Conservation (phyloP, 441 rosid genomes). For the Iberis amara region DNA sequence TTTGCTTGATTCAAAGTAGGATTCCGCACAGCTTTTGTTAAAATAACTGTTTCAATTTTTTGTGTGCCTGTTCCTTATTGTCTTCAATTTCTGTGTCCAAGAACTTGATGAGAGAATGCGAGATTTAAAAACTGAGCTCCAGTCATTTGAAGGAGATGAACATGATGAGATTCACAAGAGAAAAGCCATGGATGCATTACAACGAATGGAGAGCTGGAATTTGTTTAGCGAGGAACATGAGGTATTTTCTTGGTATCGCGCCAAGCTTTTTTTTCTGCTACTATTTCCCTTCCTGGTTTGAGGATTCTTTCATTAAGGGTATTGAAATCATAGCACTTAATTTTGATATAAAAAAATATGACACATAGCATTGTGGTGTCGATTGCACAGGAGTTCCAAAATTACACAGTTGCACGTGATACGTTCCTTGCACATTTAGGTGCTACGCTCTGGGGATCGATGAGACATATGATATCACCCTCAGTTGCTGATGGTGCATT, state of each 20-base stretch:
- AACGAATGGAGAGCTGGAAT: conserved; percentile 96
- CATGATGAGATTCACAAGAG: conserved; percentile 71
- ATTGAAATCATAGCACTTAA: conserved; percentile 3
- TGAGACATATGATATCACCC: conserved; percentile 90
- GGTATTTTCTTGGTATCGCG: conserved; percentile 40
- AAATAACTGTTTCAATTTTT: not conserved
- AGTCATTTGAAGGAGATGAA: conserved; percentile 86
- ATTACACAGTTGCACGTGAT: conserved; percentile 96
- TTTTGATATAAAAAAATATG: conserved; percentile 16
- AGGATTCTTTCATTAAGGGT: conserved; percentile 15
- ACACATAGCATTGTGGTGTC: conserved; percentile 24
- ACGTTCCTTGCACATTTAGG: conserved; percentile 94
- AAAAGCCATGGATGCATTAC: conserved; percentile 81
- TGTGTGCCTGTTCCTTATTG: conserved; percentile 8
- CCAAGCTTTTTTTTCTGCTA: conserved; percentile 18
- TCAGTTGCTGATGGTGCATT: conserved; percentile 96
- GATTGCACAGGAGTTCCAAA: conserved; percentile 68
- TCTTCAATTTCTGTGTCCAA: conserved; percentile 28
- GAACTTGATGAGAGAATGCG: conserved; percentile 98
- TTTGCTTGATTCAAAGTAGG: conserved; percentile 9
- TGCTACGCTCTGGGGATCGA: conserved; percentile 89
- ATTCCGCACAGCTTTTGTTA: conserved; percentile 12
- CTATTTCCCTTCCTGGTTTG: conserved; percentile 24
- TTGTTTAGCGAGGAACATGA: conserved; percentile 74
- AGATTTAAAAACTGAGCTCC: conserved; percentile 87